Percentiles rank a stretch among this genome's conserved stretches.
Conservation (phyloP, 2,329 filamentous ascomycete genomes). For the Zasmidium citrigriseum region DNA sequence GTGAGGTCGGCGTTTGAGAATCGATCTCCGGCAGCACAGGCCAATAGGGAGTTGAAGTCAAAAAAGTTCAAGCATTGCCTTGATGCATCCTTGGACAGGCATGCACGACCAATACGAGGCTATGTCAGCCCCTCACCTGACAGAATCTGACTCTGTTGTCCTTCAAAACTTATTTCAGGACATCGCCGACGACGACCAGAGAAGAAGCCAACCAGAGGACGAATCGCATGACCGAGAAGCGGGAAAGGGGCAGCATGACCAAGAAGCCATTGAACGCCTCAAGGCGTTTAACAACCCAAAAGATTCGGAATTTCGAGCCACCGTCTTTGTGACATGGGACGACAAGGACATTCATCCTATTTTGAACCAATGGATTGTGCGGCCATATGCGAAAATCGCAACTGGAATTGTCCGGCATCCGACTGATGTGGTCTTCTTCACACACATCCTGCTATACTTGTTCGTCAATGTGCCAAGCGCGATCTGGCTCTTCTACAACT, state of each 20-base stretch:
- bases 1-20: not conserved
- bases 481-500: slow-evolving; percentile 63
- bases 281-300: slow-evolving; percentile 53
- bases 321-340: slow-evolving; percentile 57
- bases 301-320: slow-evolving; percentile 54
- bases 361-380: slow-evolving; percentile 55
- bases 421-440: slow-evolving; percentile 77
- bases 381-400: slow-evolving; percentile 61
- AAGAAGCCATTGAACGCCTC: slow-evolving; percentile 45
- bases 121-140: not conserved
- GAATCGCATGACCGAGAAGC: not conserved
- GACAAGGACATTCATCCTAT: slow-evolving; percentile 44
- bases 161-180: not conserved
- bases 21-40: not conserved
- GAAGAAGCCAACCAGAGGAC: not conserved
- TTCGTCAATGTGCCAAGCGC: slow-evolving; percentile 70
- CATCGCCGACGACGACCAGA: not conserved
- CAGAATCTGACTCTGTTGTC: not conserved
- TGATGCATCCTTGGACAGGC: too few species aligned
- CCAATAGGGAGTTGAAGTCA: not conserved
- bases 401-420: slow-evolving; percentile 61
- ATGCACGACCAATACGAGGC: not conserved
- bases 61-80: not conserved
- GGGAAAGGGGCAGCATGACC: slow-evolving; percentile 17
- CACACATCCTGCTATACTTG: slow-evolving; percentile 72